Evolutionary conservation across 2,329 filamentous ascomycete genomes (phyloP).

Genomic region (Clarireedia homoeocarpa): DNA sequence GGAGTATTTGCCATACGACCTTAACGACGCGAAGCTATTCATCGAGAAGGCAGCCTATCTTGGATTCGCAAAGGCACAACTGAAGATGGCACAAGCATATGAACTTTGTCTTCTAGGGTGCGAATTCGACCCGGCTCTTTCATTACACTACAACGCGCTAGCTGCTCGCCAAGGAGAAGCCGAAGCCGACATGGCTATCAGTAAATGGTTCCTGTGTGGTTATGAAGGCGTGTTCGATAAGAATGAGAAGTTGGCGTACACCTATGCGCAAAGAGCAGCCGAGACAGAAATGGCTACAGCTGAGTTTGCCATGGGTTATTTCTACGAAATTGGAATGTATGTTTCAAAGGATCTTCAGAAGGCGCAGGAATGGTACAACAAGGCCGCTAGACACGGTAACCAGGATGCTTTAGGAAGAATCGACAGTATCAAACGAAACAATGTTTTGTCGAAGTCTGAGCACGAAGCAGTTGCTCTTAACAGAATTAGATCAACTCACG

Average conservation of each 20-base stretch:
- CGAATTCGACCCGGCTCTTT: slow-evolving; percentile 88
- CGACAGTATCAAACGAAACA: slow-evolving; percentile 74
- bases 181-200: slow-evolving; percentile 91
- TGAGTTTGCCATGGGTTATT: slow-evolving; percentile 96
- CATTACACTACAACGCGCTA: slow-evolving; percentile 90
- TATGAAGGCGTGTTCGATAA: slow-evolving; percentile 89
- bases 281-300: slow-evolving; percentile 75
- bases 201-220: slow-evolving; percentile 97
- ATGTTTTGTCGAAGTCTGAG: slow-evolving; percentile 79
- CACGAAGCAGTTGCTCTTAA: slow-evolving; percentile 88
- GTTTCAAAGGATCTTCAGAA: slow-evolving; percentile 76
- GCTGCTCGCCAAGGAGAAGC: slow-evolving; percentile 87
- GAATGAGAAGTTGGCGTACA: slow-evolving; percentile 89
- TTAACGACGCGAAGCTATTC: slow-evolving; percentile 70
- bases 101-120: slow-evolving; percentile 90
- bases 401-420: slow-evolving; percentile 77
- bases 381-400: slow-evolving; percentile 85
- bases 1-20: slow-evolving; percentile 59
- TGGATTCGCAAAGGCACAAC: slow-evolving; percentile 90
- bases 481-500: slow-evolving; percentile 76
- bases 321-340: slow-evolving; percentile 92
- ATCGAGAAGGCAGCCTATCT: slow-evolving; percentile 96
- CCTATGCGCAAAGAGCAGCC: slow-evolving; percentile 83
- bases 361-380: slow-evolving; percentile 82
- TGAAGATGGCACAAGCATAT: slow-evolving; percentile 95